Conservation (phyloP, 2,329 filamentous ascomycete genomes). For the Immersiporthe knoxdaviesiana region DNA sequence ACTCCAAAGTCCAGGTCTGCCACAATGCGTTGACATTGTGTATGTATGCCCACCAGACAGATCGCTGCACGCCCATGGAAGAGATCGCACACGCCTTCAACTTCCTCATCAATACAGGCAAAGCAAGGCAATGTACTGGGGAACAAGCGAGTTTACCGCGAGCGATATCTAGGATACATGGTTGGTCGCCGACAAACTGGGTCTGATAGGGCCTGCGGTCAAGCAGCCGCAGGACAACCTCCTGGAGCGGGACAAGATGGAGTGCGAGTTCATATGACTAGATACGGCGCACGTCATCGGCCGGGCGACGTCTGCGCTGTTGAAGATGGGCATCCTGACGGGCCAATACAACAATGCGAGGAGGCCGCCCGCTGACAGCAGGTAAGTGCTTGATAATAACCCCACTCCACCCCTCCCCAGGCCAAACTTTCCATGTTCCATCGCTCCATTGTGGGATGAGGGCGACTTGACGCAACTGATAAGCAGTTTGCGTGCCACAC, state of each 20-base stretch:
- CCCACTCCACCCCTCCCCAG: too few species aligned
- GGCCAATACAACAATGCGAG: constrained; percentile 51
- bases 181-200: constrained; percentile 62
- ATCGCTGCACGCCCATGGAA: too few species aligned
- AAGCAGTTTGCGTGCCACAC: background rate
- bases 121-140: constrained; percentile 64
- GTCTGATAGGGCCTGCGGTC: constrained; percentile 65
- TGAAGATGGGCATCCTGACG: constrained; percentile 54
- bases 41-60: too few species aligned
- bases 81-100: too few species aligned
- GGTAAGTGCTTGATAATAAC: background rate
- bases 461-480: background rate
- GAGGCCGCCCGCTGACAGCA: constrained; percentile 45
- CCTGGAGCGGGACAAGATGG: constrained; percentile 63
- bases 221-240: constrained; percentile 72
- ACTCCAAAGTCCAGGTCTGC: too few species aligned
- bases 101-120: too few species aligned
- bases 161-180: constrained; percentile 63
- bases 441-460: background rate
- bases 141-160: background rate
- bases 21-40: too few species aligned
- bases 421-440: background rate
- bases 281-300: constrained; percentile 64
- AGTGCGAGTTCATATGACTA: constrained; percentile 63
- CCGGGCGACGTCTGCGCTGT: constrained; percentile 65